These are phyloP conservation scores for Remersonia thermophila DNA, from an alignment of 2,329 filamentous ascomycete species.

Conservation along the genomic window DNA sequence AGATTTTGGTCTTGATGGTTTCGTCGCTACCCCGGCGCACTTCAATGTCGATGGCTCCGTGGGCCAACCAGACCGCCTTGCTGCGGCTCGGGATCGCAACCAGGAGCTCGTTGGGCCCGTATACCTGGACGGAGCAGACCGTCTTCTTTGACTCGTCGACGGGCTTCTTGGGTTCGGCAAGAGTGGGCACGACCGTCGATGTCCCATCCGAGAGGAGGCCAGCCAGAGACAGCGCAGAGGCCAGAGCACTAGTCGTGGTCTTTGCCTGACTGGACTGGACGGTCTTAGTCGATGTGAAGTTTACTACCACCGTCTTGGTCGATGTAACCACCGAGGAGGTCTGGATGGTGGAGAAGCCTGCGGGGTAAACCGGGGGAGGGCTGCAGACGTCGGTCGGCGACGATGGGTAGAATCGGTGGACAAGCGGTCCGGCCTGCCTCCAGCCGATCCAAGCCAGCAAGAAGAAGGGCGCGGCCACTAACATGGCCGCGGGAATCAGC, in stretches of 20 bases:
- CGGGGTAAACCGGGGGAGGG: conserved; percentile 1
- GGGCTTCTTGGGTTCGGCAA: conserved; percentile 18
- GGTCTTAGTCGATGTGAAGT: conserved; percentile 26
- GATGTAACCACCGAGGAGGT: conserved; percentile 8
- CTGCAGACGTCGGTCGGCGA: conserved; percentile 2
- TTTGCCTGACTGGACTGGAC: conserved; percentile 20
- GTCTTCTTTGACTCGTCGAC: conserved; percentile 28
- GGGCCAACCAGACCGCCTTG: conserved; percentile 43
- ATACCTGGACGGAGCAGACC: conserved; percentile 34
- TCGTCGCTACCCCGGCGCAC: conserved; percentile 35
- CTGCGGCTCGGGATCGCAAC: conserved; percentile 39
- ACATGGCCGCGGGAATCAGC: conserved; percentile 7
- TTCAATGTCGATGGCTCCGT: conserved; percentile 43
- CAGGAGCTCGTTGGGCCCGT: conserved; percentile 38
- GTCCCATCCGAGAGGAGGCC: conserved; percentile 29
- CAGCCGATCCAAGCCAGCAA: conserved; percentile 1
- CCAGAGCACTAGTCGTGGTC: conserved; percentile 18
- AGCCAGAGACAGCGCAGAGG: conserved; percentile 25
- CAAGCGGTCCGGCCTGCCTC: background rate
- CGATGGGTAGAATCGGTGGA: background rate
- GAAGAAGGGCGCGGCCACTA: conserved; percentile 6
- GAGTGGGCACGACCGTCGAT: conserved; percentile 13
- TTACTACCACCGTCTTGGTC: conserved; percentile 25
- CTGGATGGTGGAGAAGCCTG: conserved; percentile 4
- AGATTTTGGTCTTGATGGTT: conserved; percentile 36